A percentile compares a stretch with the other conserved stretches of the same genome.
These are phyloP conservation scores for Biscutella auriculata DNA, from an alignment of 441 rosid genomes.

Conservation along the genomic window DNA sequence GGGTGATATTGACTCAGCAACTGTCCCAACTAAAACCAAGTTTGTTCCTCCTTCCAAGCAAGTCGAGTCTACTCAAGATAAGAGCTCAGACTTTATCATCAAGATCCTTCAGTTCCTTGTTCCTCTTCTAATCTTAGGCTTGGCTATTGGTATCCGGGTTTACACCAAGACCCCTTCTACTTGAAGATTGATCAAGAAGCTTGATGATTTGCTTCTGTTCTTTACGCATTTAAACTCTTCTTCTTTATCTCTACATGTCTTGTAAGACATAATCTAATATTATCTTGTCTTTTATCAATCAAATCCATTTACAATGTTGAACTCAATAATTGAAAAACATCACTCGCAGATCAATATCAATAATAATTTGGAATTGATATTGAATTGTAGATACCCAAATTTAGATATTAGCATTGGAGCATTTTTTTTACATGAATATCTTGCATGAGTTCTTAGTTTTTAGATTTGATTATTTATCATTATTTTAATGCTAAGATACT, in stretches of 20 bases:
- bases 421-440: no score
- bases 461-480: no score
- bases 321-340: background rate
- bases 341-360: background rate
- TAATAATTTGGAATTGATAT: no score
- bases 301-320: constrained; percentile 37
- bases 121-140: constrained; percentile 73
- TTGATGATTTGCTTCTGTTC: background rate
- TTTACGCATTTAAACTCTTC: background rate
- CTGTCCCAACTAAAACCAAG: constrained; percentile 41
- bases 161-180: constrained; percentile 57
- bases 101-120: constrained; percentile 79
- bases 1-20: constrained; percentile 56
- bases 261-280: constrained; percentile 12
- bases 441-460: no score
- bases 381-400: no score
- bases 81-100: constrained; percentile 57
- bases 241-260: background rate
- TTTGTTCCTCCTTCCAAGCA: constrained; percentile 51
- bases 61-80: constrained; percentile 62
- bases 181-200: constrained; percentile 6
- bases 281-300: constrained; percentile 33
- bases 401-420: no score
- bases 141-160: constrained; percentile 70
- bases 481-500: no score